Percentiles rank a stretch among this genome's conserved stretches.
Evolutionary conservation across 2,329 filamentous ascomycete species (phyloP).

Genomic region (Ophiocordyceps polyrhachis-furcata): DNA sequence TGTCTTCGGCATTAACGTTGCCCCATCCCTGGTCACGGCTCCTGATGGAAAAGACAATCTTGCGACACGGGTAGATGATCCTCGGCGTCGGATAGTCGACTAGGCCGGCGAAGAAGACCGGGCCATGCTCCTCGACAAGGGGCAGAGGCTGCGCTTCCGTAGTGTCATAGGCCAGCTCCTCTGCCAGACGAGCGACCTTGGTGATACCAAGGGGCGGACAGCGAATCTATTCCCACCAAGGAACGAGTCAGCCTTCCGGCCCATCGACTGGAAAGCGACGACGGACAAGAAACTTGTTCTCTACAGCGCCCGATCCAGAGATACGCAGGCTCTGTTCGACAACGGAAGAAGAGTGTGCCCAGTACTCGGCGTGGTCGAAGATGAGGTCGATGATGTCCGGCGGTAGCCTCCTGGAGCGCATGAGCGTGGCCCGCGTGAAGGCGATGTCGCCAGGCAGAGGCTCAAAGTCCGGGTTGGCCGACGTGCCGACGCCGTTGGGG

Average conservation of each 20-base stretch:
- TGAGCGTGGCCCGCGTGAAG: conserved; percentile 28
- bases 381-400: conserved; percentile 35
- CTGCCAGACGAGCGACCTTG: conserved; percentile 8
- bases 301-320: conserved; percentile 5
- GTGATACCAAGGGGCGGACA: conserved; percentile 20
- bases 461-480: conserved; percentile 4
- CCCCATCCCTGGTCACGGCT: conserved; percentile 43
- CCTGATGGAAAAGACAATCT: conserved; percentile 39
- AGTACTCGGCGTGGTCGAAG: conserved; percentile 43
- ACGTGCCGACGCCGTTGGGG: too few relatives aligned
- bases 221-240: conserved; percentile 11
- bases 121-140: conserved; percentile 9
- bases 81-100: conserved; percentile 20
- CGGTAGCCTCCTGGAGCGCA: conserved; percentile 24
- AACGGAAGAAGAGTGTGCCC: conserved; percentile 27
- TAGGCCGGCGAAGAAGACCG: conserved; percentile 13
- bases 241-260: too few relatives aligned
- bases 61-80: conserved; percentile 32
- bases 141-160: conserved; percentile 11
- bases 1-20: conserved; percentile 14
- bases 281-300: conserved; percentile 18
- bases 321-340: conserved; percentile 8
- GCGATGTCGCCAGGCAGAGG: conserved; percentile 30
- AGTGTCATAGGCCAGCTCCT: conserved; percentile 12
- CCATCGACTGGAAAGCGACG: background rate